Evolutionary conservation across 1,284 basidiomycete genomes (phyloP), one percentile per base, ranked within the genome.

Genomic region (Fistulinella staudtii): DNA sequence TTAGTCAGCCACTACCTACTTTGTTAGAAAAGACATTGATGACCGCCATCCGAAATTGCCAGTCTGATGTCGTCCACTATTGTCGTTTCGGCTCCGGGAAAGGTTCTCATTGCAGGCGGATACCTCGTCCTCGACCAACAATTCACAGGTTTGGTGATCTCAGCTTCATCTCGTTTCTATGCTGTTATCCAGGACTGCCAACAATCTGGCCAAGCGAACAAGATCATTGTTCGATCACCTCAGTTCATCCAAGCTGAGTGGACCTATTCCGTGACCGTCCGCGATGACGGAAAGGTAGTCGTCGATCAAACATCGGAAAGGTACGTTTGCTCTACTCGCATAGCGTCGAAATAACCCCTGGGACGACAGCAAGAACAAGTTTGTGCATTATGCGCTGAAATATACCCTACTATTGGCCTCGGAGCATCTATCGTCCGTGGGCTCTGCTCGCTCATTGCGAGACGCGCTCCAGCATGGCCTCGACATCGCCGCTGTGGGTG

Each of bases 151-250:
- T 70, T 90, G 44, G 93, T 93, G 27, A 77, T 96, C 39, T 91
- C 90, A 0, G 95, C 95, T 7, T 89, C 89, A 9, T 90, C 92
- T 15, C 79, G 96, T 31, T 99, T 99, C 72, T 98, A 95, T 70
- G 86, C 92, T 34, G 72, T 78, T 47, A 68, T 85, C 46, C 70
- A 69, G 38, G 61, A 66, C 37, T 58, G 61, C 40, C 49, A 54
- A 15, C 46, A 40, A 40, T 22, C 61, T 3, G 47, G 47, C 20
- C 55, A 59, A 20, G 49, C 65, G 45, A 63, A 58, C 51, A 66
- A 65, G 47, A 80, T 98, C 55, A 72, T 73, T 45, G 90, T 98
- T 30, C 77, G 80, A 60, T 95, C 94, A 3, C 93, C 94, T 10
- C 96, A 99, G 66, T 99, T 99, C 61, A 57, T 80, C 11, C 70